Evolutionary conservation across 768 basidiomycete species (phyloP), one percentile per base, ranked within the genome.

Genomic region (Phylloporus sp.): DNA sequence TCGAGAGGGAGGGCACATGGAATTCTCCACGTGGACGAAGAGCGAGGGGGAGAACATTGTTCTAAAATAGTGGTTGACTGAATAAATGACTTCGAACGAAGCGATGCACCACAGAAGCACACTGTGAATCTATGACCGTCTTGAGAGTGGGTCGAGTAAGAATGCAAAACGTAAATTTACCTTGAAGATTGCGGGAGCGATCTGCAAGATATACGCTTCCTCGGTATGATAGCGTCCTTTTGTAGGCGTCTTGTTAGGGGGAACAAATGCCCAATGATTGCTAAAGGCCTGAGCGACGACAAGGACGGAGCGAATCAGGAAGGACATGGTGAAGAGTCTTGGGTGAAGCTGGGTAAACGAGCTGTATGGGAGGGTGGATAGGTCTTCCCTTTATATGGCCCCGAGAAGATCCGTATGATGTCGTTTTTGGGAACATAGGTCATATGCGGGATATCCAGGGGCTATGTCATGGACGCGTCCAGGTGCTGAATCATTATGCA

Each of bases 101-200:
- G 81, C 73, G 55, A 78, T 78, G 22, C 73, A 55, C 72, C 80
- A 82, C 42, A 80, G 63, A 35, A 81, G 66, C 6, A 73, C 56
- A 51, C 74, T 73, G 56, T 83, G 80, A 35, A 75, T 65, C 82
- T 83, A 52, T 22, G 29, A 48, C 49, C 36, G 50, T 31, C 9
- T 29, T 56, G 16, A 48, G 52, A 13, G 15, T 24, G 2, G 12
- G 20, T 20, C 38, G 16, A 18, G 22, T 16, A 35, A 18, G 3
- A 2, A 32, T 23, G 26, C 22, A 50, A n/a, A 36, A 31, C 6
- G 32, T 32, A 40, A 10, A 51, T 56, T 34, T 54, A 79, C 82
- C 68, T 78, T 78, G 70, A 84, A 81, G 18, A 84, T 70, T 5
- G 76, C 51, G 3, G 82, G 80, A 0, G 81, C 82, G 26, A 83